Conservation (phyloP, 148 eudicot genomes). For the Pharnaceum exiguum region DNA sequence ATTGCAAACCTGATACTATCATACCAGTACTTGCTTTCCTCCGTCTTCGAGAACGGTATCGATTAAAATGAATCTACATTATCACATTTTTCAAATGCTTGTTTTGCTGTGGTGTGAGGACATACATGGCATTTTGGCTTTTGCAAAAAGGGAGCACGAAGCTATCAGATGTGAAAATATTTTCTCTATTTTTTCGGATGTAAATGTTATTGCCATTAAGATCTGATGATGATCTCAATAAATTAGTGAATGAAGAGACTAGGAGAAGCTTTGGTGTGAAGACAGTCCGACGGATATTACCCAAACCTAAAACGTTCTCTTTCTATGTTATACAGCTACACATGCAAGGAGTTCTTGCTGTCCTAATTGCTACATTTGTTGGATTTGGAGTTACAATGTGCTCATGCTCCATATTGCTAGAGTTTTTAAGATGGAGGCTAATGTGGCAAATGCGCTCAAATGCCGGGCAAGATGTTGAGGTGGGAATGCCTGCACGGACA, state of each 20-base stretch:
- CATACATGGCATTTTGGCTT: background rate
- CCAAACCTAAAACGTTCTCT: background rate
- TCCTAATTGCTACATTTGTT: constrained; percentile 76
- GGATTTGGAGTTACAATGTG: constrained; percentile 84
- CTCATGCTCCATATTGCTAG: constrained; percentile 53
- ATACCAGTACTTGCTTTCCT: no score
- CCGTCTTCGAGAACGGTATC: no score
- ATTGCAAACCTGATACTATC: no score
- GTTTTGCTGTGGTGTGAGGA: no score
- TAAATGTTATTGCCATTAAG: no score
- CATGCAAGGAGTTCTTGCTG: constrained; percentile 65
- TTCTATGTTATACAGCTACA: constrained; percentile 43
- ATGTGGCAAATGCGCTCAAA: constrained; percentile 26
- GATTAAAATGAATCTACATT: no score
- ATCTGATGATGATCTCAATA: no score
- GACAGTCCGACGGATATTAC: background rate
- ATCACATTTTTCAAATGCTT: no score
- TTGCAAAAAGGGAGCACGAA: background rate
- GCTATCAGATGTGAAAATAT: background rate
- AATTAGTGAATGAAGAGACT: background rate
- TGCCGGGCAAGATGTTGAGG: constrained; percentile 13
- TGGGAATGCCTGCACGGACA: background rate
- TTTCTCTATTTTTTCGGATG: background rate
- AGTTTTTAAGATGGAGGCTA: constrained; percentile 39
- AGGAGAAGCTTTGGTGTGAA: background rate